Conservation (phyloP, 179 eudicot genomes). For the Corrigiola litoralis region DNA sequence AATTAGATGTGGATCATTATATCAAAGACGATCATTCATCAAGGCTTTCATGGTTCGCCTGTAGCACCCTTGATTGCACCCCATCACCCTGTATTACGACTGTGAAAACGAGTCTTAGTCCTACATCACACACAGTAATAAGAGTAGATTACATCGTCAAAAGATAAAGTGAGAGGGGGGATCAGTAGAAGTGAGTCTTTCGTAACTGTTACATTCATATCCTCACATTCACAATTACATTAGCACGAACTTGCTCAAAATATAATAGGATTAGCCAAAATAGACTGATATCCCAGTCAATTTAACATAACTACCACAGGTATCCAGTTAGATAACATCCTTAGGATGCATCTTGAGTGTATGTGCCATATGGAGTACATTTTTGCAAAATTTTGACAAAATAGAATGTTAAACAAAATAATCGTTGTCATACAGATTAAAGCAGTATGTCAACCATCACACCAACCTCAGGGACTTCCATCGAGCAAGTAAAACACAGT, state of each 20-base stretch:
- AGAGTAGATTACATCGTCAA: neutral
- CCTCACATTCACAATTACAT: neutral
- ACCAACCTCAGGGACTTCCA: neutral
- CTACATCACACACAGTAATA: neutral
- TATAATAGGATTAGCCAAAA: neutral
- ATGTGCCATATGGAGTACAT: neutral
- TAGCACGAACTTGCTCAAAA: neutral
- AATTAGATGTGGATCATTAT: neutral
- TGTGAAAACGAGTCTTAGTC: neutral
- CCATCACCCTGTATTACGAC: conserved; percentile 8
- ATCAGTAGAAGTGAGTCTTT: neutral
- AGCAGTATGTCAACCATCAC: neutral
- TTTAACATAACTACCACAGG: neutral
- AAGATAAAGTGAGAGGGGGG: neutral
- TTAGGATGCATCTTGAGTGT: neutral
- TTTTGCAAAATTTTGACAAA: neutral
- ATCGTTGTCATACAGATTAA: neutral
- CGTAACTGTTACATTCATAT: neutral
- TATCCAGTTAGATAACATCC: neutral
- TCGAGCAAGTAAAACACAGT: neutral
- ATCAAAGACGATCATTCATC: neutral
- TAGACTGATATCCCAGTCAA: neutral
- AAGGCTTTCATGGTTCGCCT: neutral
- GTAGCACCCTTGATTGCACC: neutral
- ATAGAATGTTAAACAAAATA: neutral